Evolutionary conservation across 2,329 filamentous ascomycete species (phyloP).

Genomic region (Phoma sp.): DNA sequence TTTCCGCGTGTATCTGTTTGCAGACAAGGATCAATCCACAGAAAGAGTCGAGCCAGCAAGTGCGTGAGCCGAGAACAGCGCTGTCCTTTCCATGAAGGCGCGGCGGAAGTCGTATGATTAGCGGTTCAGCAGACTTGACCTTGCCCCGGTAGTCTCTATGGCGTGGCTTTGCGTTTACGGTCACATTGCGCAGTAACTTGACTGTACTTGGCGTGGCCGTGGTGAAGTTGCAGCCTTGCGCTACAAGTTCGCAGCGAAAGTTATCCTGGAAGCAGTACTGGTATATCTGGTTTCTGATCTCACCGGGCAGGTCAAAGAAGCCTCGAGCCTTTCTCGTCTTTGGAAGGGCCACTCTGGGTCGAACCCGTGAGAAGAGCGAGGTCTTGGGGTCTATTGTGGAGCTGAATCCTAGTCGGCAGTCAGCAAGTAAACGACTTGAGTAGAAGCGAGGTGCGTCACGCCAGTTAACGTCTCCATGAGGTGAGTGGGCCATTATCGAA

Average conservation of each 20-base stretch:
- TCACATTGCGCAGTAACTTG: slow-evolving; percentile 20
- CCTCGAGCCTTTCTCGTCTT: slow-evolving; percentile 26
- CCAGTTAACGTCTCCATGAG: background rate
- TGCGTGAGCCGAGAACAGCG: slow-evolving; percentile 26
- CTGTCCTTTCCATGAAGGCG: slow-evolving; percentile 26
- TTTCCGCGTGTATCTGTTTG: slow-evolving; percentile 38
- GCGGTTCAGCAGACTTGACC: background rate
- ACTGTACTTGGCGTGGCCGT: background rate
- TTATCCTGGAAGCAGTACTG: slow-evolving; percentile 39
- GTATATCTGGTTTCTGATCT: slow-evolving; percentile 60
- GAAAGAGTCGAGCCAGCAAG: slow-evolving; percentile 38
- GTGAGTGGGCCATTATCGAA: background rate
- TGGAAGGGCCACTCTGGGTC: slow-evolving; percentile 1
- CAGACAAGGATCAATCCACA: slow-evolving; percentile 38
- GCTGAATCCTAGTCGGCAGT: slow-evolving; percentile 5
- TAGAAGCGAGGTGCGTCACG: background rate
- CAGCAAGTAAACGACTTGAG: background rate
- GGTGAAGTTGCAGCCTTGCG: background rate
- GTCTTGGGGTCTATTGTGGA: slow-evolving; percentile 19
- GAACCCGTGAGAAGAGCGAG: slow-evolving; percentile 22
- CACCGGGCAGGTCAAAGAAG: slow-evolving; percentile 53
- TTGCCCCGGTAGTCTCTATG: background rate
- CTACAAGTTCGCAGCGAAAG: slow-evolving; percentile 36
- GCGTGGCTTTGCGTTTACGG: background rate
- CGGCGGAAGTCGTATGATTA: slow-evolving; percentile 26